phyloP scores from a whole-genome alignment of 306 rosid genomes.

The Hylodesmum podocarpum region DNA sequence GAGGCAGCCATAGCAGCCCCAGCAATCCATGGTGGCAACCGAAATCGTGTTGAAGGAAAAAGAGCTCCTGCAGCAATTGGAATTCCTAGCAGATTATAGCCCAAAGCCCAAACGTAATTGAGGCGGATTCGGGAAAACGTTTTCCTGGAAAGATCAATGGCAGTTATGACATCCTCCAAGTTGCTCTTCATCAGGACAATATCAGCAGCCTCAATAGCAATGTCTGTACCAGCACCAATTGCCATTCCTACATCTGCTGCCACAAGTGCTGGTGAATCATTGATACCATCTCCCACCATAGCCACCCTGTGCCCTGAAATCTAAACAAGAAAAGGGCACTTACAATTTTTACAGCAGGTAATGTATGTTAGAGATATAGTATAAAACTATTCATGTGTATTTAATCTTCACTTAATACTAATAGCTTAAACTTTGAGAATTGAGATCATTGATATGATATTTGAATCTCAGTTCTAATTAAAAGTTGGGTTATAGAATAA shows the following conservation, averaged over 20 bases:
- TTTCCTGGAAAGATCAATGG: constrained; percentile 68
- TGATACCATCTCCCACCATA: constrained; percentile 90
- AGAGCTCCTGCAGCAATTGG: constrained; percentile 72
- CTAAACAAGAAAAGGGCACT: constrained; percentile 26
- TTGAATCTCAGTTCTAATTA: too few relatives aligned
- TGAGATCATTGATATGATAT: too few relatives aligned
- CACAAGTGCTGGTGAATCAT: constrained; percentile 84
- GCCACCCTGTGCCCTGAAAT: constrained; percentile 56
- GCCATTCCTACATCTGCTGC: constrained; percentile 89
- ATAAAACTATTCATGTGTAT: neutral
- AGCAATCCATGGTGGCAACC: constrained; percentile 81
- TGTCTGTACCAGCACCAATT: constrained; percentile 81
- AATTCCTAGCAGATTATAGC: constrained; percentile 73
- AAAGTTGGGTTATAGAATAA: neutral
- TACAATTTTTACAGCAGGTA: neutral
- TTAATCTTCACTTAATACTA: too few relatives aligned
- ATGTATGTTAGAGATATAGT: neutral
- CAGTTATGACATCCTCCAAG: constrained; percentile 78
- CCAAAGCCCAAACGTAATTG: constrained; percentile 77
- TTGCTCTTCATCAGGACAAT: constrained; percentile 77
- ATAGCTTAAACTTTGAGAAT: too few relatives aligned
- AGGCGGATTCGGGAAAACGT: constrained; percentile 61
- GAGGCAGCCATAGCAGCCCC: constrained; percentile 96
- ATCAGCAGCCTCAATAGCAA: constrained; percentile 89
- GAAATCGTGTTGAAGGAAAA: constrained; percentile 57